Evolutionary conservation across 345 rosid genomes (phyloP).

Genomic region (Lepidium aucheri): DNA sequence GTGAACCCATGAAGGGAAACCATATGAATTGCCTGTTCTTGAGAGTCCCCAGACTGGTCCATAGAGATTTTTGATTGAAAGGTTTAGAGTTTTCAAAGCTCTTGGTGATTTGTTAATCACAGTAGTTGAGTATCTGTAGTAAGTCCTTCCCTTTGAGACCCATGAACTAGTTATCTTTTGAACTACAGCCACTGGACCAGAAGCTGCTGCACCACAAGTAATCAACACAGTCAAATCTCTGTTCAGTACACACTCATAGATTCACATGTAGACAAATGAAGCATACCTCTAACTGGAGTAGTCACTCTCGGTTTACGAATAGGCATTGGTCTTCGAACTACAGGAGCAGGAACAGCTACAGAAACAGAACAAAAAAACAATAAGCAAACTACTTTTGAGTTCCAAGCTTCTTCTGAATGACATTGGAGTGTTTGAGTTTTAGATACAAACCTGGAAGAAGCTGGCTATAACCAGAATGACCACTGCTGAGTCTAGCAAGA

Average conservation of each 20-base stretch:
- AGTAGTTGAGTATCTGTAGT: slow-evolving; percentile 70
- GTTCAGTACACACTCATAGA: background rate
- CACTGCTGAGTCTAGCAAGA: slow-evolving; percentile 69
- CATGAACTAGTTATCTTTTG: slow-evolving; percentile 80
- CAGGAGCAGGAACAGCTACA: slow-evolving; percentile 44
- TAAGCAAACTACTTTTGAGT: background rate
- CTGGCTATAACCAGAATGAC: slow-evolving; percentile 68
- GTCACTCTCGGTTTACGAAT: slow-evolving; percentile 36
- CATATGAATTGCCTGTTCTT: slow-evolving; percentile 44
- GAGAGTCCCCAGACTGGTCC: slow-evolving; percentile 94
- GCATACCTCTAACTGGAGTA: slow-evolving; percentile 58
- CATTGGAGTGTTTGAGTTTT: background rate
- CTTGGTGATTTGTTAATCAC: slow-evolving; percentile 72
- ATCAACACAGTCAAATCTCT: slow-evolving; percentile 11
- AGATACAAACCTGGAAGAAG: slow-evolving; percentile 70
- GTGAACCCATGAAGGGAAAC: slow-evolving; percentile 71
- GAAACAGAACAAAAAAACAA: background rate
- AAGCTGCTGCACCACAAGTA: slow-evolving; percentile 43
- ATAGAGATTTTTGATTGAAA: slow-evolving; percentile 68
- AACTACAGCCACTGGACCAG: slow-evolving; percentile 50
- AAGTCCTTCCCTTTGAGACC: slow-evolving; percentile 59
- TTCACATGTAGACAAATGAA: background rate
- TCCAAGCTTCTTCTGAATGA: background rate
- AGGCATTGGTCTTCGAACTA: slow-evolving; percentile 36
- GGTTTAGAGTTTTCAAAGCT: slow-evolving; percentile 53